Evolutionary conservation across 495 filamentous ascomycete genomes (phyloP), one percentile per base, ranked within the genome.

Genomic region (Aspergillus bridgeri): DNA sequence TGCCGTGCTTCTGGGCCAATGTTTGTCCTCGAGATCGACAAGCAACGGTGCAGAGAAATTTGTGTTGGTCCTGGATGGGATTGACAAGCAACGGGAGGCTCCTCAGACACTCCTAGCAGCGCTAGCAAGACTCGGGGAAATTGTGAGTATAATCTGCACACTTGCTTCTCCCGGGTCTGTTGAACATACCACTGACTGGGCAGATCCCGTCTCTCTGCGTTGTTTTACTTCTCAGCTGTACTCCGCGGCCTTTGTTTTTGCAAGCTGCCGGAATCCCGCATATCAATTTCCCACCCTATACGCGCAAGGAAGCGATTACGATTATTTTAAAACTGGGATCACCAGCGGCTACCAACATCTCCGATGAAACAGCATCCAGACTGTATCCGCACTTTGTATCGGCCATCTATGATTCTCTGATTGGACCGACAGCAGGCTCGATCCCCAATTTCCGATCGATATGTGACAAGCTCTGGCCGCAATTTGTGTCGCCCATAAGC

Each of bases 61-160:
- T 68, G 85, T 92, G 23, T 70, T 96, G 38, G 91, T 95, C 25
- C 83, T 97, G 57, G 95, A 98, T 73, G 89, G 85, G n/a, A 89
- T 97, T 54, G 94, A 98, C 68, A 82, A 78, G 47, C 91, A 95
- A 72, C 76, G 90, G 63, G 95, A 98, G 57, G 83, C 88, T 8
- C 81, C 88, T 3, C 82, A 83, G 11, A 97, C 90, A 0, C 70
- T 97, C 1, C 72, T 96, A n/a, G 84, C 91, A n/a, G 90, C 89
- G 7, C 70, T 96, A 42, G 89, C 86, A 27, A 80, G 91, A 45
- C 70, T 96, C 52, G 89, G 89, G 38, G 90, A 96, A 68, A 75
- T 86, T 54, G 90, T 91, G 73, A 62, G 86, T 78, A 43, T 29
- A 42, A 20, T 53, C 15, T 46, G 45, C 23, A 22, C 19, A 5